These are phyloP conservation scores for Lepidium aucheri DNA, from an alignment of 345 rosid genomes.

Conservation along the genomic window DNA sequence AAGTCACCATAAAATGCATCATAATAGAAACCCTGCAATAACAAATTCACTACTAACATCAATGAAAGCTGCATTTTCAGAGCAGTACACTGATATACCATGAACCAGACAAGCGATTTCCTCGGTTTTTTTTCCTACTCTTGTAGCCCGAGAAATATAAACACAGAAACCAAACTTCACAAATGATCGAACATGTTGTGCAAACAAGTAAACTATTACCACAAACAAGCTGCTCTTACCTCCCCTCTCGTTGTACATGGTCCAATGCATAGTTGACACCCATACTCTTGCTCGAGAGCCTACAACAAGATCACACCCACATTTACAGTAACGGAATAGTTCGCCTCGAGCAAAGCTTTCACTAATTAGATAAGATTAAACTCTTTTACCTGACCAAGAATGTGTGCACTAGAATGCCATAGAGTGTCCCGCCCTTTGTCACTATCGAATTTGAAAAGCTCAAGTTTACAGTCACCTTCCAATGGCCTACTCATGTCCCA, in stretches of 20 bases:
- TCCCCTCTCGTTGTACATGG: conserved; percentile 99
- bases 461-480: conserved; percentile 69
- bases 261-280: conserved; percentile 93
- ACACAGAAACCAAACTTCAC: background rate
- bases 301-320: conserved; percentile 22
- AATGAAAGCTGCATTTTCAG: background rate
- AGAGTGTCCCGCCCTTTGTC: conserved; percentile 93
- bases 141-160: background rate
- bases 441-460: conserved; percentile 58
- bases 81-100: background rate
- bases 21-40: conserved; percentile 86
- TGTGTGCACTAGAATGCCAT: conserved; percentile 98
- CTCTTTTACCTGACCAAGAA: conserved; percentile 76
- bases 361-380: background rate
- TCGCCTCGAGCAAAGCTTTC: background rate
- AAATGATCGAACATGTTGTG: background rate
- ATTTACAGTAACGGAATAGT: background rate
- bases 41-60: conserved; percentile 14
- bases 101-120: background rate
- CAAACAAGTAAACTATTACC: background rate
- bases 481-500: conserved; percentile 93
- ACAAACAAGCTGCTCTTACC: conserved; percentile 34
- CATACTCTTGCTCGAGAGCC: conserved; percentile 80
- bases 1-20: conserved; percentile 89
- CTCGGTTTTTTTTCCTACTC: background rate